A percentile compares a stretch with the other conserved stretches of the same genome.
These are phyloP conservation scores for Annona squamosa DNA, from an alignment of 164 flowering plant genomes.

Conservation along the genomic window DNA sequence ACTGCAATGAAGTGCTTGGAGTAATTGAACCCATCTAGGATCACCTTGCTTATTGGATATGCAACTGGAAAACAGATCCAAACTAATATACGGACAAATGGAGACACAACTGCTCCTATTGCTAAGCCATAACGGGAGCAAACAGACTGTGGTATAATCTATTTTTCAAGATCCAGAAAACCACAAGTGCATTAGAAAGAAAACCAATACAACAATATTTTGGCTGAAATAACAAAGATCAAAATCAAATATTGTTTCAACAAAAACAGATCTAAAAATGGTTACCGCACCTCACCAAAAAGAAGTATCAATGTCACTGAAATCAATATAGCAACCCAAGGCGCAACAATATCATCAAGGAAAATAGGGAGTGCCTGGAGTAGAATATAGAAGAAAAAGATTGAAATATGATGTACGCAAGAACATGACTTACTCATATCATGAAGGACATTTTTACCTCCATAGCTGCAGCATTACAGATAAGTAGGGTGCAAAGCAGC, in stretches of 20 bases:
- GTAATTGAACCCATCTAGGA: neutral
- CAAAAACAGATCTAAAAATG: neutral
- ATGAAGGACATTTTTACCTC: constrained; percentile 49
- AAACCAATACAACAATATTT: neutral
- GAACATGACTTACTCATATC: neutral
- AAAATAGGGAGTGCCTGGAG: constrained; percentile 89
- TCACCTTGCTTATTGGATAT: constrained; percentile 97
- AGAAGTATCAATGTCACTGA: constrained; percentile 94
- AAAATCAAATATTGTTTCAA: neutral
- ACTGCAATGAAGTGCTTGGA: neutral
- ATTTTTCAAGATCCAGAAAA: constrained; percentile 11
- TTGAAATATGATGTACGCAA: neutral
- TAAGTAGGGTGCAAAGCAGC: constrained; percentile 84
- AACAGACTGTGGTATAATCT: constrained; percentile 97
- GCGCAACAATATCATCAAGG: constrained; percentile 66
- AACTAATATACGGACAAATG: constrained; percentile 88
- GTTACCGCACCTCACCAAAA: constrained; percentile 81
- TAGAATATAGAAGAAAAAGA: neutral
- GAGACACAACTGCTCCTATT: constrained; percentile 83
- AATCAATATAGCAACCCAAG: constrained; percentile 84
- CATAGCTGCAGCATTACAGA: constrained; percentile 98
- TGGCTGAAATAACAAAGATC: neutral
- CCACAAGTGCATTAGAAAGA: neutral
- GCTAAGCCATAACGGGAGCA: constrained; percentile 93
- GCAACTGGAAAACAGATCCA: constrained; percentile 96